Conservation (phyloP, 208 protist genomes). For the Leishmania major region DNA sequence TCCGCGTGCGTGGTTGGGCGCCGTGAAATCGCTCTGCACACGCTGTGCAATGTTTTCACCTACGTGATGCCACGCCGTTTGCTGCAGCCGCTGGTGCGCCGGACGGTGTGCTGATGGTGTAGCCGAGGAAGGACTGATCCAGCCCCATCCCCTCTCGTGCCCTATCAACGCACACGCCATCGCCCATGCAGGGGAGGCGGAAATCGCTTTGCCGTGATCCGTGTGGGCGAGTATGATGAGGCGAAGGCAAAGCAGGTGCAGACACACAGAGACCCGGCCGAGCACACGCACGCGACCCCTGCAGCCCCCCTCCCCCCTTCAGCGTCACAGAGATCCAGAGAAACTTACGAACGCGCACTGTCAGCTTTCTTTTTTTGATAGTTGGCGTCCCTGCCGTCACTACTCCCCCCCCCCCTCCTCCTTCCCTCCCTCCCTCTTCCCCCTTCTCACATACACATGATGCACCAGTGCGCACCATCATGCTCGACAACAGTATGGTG, state of each 20-base stretch:
- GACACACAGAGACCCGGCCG: neutral
- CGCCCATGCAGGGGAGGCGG: neutral
- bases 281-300: neutral
- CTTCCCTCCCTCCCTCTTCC: no score
- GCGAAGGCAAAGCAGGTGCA: neutral
- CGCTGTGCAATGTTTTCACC: conserved; percentile 23
- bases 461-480: neutral
- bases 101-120: neutral
- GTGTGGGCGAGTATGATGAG: neutral
- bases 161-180: neutral
- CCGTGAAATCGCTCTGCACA: conserved; percentile 22
- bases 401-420: no score
- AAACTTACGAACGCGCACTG: neutral
- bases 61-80: conserved; percentile 24
- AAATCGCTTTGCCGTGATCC: neutral
- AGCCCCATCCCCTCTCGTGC: neutral
- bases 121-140: neutral
- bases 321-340: neutral
- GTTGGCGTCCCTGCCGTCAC: no score
- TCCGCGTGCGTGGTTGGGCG: conserved; percentile 29
- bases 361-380: no score
- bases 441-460: neutral
- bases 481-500: neutral
- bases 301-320: neutral
- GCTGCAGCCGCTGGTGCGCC: neutral